Conservation (phyloP, 768 basidiomycete genomes). For the Strobilomyces echinocephalus region DNA sequence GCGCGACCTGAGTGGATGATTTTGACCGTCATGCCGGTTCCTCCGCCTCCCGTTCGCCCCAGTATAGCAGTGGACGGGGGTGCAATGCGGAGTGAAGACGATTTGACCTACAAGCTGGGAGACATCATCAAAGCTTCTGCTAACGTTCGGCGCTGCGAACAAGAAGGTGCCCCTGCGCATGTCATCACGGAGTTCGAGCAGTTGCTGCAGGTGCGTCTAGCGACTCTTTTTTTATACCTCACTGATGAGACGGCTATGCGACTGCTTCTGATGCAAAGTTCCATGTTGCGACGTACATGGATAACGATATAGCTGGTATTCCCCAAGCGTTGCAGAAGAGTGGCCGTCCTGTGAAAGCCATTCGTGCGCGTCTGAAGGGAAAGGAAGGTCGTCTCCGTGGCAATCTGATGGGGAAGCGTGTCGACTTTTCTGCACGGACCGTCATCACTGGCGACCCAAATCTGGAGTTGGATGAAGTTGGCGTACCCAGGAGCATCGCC, state of each 20-base stretch:
- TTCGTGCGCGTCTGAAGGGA: slow-evolving; percentile 95
- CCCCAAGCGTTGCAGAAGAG: slow-evolving; percentile 97
- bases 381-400: slow-evolving; percentile 98
- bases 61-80: slow-evolving; percentile 98
- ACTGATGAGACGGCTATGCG: not conserved
- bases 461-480: slow-evolving; percentile 92
- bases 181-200: slow-evolving; percentile 96
- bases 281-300: slow-evolving; percentile 99
- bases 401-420: slow-evolving; percentile 99
- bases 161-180: slow-evolving; percentile 95
- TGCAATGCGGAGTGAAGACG: slow-evolving; percentile 94
- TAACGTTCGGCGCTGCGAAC: slow-evolving; percentile 86
- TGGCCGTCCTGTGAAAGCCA: slow-evolving; percentile 95
- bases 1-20: slow-evolving; percentile 99
- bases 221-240: not conserved
- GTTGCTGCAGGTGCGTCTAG: slow-evolving; percentile 73
- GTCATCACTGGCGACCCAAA: slow-evolving; percentile 99
- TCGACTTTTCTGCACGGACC: slow-evolving; percentile 97
- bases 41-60: slow-evolving; percentile 95
- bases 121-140: slow-evolving; percentile 96
- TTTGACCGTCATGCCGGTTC: slow-evolving; percentile 93
- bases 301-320: slow-evolving; percentile 97
- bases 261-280: slow-evolving; percentile 48
- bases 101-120: slow-evolving; percentile 95
- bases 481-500: slow-evolving; percentile 90